Percentiles rank a stretch among this genome's conserved stretches.
Conservation (phyloP, 495 filamentous ascomycete genomes). For the Talaromyces liani region DNA sequence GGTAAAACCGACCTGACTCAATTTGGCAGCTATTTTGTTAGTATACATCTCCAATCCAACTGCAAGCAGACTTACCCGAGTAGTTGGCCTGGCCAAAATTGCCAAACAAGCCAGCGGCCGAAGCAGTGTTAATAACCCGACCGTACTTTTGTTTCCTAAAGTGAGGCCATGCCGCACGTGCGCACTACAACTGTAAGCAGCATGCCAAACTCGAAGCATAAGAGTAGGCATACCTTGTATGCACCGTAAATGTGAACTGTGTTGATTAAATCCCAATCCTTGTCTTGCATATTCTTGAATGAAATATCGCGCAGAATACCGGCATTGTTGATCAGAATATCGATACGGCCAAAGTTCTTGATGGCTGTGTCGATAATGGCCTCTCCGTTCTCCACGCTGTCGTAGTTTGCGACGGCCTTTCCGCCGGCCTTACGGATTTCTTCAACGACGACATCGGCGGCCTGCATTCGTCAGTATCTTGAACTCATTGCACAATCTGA, state of each 20-base stretch:
- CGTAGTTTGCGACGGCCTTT: conserved; percentile 97
- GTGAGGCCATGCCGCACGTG: conserved; percentile 93
- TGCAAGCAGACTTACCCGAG: conserved; percentile 46
- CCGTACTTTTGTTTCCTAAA: conserved; percentile 99
- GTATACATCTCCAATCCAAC: background rate
- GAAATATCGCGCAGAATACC: conserved; percentile 93
- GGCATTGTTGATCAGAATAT: conserved; percentile 95
- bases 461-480: conserved; percentile 36
- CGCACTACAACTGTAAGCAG: conserved; percentile 46
- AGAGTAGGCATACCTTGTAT: conserved; percentile 59
- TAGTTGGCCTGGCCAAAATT: conserved; percentile 97
- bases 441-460: conserved; percentile 91
- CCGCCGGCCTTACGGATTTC: conserved; percentile 90
- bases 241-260: conserved; percentile 90
- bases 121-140: conserved; percentile 91
- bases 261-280: conserved; percentile 93
- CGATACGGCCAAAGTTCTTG: conserved; percentile 83
- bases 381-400: conserved; percentile 92
- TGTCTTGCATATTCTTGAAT: conserved; percentile 98
- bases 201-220: too few relatives aligned
- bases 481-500: too few relatives aligned
- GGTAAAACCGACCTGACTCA: conserved; percentile 94
- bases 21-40: conserved; percentile 65
- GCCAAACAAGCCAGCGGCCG: conserved; percentile 91
- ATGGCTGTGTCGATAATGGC: conserved; percentile 95